Percentiles rank a stretch among this genome's conserved stretches.
Evolutionary conservation across 441 rosid genomes (phyloP).

Genomic region (Arabidopsis hybrid): DNA sequence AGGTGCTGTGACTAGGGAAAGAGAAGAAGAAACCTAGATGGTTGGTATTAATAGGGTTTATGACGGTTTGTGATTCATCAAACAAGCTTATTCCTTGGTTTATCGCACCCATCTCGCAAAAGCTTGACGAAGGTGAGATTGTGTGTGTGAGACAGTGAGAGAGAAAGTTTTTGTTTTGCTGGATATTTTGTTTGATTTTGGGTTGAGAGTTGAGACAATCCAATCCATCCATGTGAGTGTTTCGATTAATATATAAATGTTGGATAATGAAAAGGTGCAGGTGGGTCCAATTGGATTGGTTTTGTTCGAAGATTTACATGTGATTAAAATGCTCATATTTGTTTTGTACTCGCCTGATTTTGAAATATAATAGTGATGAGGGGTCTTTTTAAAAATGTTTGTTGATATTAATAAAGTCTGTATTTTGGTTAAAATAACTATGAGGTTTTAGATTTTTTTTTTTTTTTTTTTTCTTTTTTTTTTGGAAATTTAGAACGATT

Average conservation of each 20-base stretch:
- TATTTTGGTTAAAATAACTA: neutral
- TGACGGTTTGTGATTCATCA: constrained; percentile 65
- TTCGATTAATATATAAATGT: constrained; percentile 36
- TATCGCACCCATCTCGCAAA: constrained; percentile 51
- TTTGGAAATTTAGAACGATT: too few relatives aligned
- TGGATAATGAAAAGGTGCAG: constrained; percentile 35
- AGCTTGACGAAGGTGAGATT: constrained; percentile 18
- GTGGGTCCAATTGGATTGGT: constrained; percentile 40
- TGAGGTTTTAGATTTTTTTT: neutral
- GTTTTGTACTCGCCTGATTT: constrained; percentile 7
- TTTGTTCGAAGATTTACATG: constrained; percentile 31
- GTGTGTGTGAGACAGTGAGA: neutral
- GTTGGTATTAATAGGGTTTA: constrained; percentile 48
- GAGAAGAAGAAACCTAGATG: constrained; percentile 62
- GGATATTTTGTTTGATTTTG: constrained; percentile 22
- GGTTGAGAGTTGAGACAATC: constrained; percentile 22
- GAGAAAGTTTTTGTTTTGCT: constrained; percentile 9
- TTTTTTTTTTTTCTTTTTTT: neutral
- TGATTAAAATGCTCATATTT: constrained; percentile 6
- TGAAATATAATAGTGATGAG: neutral
- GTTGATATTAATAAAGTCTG: neutral
- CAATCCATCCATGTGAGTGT: constrained; percentile 41
- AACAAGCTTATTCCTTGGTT: constrained; percentile 61
- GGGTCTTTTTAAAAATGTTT: neutral
- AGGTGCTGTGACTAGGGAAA: constrained; percentile 52